phyloP scores from a whole-genome alignment of 306 rosid species.

The Sechiopsis laciniata region DNA sequence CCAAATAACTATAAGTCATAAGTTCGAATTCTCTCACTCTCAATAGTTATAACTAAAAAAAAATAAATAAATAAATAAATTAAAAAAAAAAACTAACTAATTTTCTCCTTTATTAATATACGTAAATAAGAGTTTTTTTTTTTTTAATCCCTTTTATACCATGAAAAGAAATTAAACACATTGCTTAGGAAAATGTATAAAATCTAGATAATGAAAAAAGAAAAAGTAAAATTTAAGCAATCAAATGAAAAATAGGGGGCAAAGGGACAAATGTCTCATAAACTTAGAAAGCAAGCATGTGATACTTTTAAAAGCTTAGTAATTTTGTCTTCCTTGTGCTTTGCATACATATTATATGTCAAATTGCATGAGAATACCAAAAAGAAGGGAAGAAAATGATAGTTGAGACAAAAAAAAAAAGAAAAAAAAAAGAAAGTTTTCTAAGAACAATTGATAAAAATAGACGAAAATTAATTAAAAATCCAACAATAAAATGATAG shows the following conservation, averaged over 20 bases:
- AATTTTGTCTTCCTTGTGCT: constrained; percentile 19
- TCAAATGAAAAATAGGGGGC: background rate
- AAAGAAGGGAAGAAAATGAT: background rate
- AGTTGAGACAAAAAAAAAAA: background rate
- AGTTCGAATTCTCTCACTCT: too few relatives aligned
- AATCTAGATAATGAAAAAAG: background rate
- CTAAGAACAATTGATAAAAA: background rate
- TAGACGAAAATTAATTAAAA: background rate
- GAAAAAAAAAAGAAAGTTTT: background rate
- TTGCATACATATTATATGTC: background rate
- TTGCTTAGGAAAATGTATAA: background rate
- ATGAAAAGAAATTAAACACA: background rate
- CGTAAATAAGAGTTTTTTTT: too few relatives aligned
- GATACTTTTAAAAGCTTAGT: background rate
- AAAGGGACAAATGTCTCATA: constrained; percentile 1
- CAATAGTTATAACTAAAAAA: too few relatives aligned
- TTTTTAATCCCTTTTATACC: background rate
- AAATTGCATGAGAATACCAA: constrained; percentile 6
- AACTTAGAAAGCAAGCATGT: constrained; percentile 6
- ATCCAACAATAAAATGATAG: background rate
- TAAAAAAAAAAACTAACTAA: too few relatives aligned
- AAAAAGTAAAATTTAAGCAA: background rate
- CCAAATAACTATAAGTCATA: too few relatives aligned
- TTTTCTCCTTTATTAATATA: too few relatives aligned
- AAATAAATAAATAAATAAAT: too few relatives aligned